These are phyloP conservation scores for Scedosporium apiospermum DNA, from an alignment of 2,329 filamentous ascomycete species.

Conservation along the genomic window DNA sequence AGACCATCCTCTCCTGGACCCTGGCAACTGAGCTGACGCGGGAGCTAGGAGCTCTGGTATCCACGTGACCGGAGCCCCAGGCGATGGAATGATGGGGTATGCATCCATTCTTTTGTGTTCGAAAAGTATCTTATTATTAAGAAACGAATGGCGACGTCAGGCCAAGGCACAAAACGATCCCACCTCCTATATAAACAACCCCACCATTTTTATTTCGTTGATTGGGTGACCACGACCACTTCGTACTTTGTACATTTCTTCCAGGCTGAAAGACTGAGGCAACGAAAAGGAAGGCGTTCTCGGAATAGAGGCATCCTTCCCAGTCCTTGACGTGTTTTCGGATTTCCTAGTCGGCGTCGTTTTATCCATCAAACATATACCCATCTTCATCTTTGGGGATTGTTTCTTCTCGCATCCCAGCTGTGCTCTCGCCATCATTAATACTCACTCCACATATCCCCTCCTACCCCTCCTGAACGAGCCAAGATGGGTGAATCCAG, in stretches of 20 bases:
- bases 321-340: background rate
- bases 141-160: conserved; percentile 1
- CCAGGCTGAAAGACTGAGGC: background rate
- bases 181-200: conserved; percentile 4
- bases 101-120: conserved; percentile 1
- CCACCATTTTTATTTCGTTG: conserved; percentile 6
- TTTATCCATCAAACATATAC: background rate
- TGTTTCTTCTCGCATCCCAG: background rate
- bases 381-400: background rate
- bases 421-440: background rate
- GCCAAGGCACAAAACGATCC: background rate
- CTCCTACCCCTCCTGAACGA: background rate
- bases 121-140: conserved; percentile 1
- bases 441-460: background rate
- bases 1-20: background rate
- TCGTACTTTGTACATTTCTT: background rate
- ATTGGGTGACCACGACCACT: conserved; percentile 3
- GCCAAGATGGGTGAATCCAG: conserved; percentile 57
- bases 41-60: too few species aligned
- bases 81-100: background rate
- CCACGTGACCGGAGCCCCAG: background rate
- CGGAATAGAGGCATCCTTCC: conserved; percentile 1
- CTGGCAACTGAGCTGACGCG: too few species aligned
- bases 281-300: background rate
- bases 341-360: background rate